A percentile compares a stretch with the other conserved stretches of the same genome.
These are phyloP conservation scores for Trichophyton simii DNA, from an alignment of 2,329 filamentous ascomycete genomes.

Conservation along the genomic window DNA sequence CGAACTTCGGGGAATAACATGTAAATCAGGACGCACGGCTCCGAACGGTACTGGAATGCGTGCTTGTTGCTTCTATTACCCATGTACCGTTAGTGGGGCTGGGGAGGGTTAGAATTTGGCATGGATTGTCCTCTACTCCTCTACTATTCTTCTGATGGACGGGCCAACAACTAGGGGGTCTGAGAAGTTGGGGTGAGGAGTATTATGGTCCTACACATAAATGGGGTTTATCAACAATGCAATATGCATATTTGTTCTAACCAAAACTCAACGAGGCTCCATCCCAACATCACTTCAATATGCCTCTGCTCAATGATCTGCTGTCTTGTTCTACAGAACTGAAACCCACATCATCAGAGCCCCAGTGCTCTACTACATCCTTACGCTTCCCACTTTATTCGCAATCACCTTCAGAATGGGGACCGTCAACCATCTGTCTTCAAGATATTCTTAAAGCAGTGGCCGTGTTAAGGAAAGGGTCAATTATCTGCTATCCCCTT, in stretches of 20 bases:
- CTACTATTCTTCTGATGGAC: too few relatives aligned
- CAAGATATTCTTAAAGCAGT: not conserved
- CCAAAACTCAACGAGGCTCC: not conserved
- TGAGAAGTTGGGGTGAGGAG: not conserved
- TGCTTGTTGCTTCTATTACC: too few relatives aligned
- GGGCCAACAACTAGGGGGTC: not conserved
- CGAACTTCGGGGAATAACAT: too few relatives aligned
- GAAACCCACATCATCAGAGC: not conserved
- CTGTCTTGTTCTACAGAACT: not conserved
- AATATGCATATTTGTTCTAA: not conserved
- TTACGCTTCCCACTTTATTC: not conserved
- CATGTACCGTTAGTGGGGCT: too few relatives aligned
- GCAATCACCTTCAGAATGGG: not conserved
- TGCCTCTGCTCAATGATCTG: not conserved
- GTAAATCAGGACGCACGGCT: too few relatives aligned
- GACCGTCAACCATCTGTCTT: not conserved
- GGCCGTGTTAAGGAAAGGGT: not conserved
- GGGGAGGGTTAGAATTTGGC: too few relatives aligned
- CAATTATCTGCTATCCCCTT: not conserved
- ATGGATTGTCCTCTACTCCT: too few relatives aligned
- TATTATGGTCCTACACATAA: not conserved
- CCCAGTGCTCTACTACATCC: not conserved
- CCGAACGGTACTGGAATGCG: too few relatives aligned
- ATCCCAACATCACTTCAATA: not conserved
- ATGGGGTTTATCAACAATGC: not conserved